A percentile compares a stretch with the other conserved stretches of the same genome.
Evolutionary conservation across 306 rosid species (phyloP).

Genomic region (Canavalia ensiformis): DNA sequence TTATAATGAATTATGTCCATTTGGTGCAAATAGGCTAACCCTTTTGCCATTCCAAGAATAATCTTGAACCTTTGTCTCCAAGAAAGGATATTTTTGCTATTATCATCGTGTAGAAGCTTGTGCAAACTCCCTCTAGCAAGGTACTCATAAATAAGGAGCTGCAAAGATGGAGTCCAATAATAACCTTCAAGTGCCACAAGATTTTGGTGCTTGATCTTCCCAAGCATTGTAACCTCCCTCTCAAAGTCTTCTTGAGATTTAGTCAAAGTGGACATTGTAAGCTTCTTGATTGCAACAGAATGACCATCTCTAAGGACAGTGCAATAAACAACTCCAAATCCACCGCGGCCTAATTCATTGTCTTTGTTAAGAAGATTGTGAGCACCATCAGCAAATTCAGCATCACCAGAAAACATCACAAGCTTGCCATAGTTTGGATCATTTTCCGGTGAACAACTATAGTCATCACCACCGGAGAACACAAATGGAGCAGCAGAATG

Average conservation of each 20-base stretch:
- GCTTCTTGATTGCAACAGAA: conserved; percentile 88
- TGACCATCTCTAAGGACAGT: conserved; percentile 74
- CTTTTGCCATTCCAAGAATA: conserved; percentile 93
- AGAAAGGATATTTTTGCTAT: conserved; percentile 56
- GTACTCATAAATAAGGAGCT: conserved; percentile 83
- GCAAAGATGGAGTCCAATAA: conserved; percentile 86
- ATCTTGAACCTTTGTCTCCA: conserved; percentile 87
- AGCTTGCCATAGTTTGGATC: conserved; percentile 83
- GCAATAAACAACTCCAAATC: conserved; percentile 87
- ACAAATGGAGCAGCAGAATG: conserved; percentile 65
- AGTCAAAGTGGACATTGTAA: conserved; percentile 71
- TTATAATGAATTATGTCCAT: conserved; percentile 82
- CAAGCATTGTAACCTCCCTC: conserved; percentile 75
- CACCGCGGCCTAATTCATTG: conserved; percentile 90
- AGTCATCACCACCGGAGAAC: conserved; percentile 78
- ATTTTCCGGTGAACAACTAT: conserved; percentile 63
- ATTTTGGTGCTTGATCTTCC: conserved; percentile 79
- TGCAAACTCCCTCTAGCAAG: conserved; percentile 78
- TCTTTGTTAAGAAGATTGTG: conserved; percentile 84
- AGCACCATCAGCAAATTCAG: conserved; percentile 72
- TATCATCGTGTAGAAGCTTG: conserved; percentile 74
- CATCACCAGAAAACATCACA: conserved; percentile 91
- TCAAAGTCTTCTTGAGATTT: conserved; percentile 85
- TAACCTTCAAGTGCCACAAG: conserved; percentile 89
- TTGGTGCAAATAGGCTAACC: conserved; percentile 84